Percentiles rank a stretch among this genome's conserved stretches.
phyloP scores from a whole-genome alignment of 208 protist species.

The Histomonas meleagridis region DNA sequence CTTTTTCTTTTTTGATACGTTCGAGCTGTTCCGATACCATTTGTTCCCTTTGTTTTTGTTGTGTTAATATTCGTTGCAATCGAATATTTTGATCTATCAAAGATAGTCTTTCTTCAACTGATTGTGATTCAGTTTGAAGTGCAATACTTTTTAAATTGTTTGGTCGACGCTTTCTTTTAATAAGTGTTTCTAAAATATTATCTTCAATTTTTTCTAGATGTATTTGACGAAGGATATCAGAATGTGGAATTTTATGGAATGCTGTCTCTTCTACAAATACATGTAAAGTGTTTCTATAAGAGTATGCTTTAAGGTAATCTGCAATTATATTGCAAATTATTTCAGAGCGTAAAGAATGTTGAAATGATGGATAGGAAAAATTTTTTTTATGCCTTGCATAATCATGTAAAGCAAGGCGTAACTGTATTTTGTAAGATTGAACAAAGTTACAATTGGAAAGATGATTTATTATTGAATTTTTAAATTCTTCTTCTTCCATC shows the following conservation, averaged over 20 bases:
- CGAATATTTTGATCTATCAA: neutral
- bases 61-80: neutral
- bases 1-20: neutral
- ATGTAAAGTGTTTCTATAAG: neutral
- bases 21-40: neutral
- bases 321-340: slow-evolving; percentile 22
- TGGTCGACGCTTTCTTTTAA: neutral
- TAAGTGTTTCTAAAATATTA: neutral
- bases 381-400: neutral
- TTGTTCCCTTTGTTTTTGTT: neutral
- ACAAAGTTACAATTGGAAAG: neutral
- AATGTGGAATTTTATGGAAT: neutral
- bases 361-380: slow-evolving; percentile 1
- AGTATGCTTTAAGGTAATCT: neutral
- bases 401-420: neutral
- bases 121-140: neutral
- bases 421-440: neutral
- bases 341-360: neutral
- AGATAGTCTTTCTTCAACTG: neutral
- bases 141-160: neutral
- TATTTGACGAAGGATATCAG: neutral
- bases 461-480: neutral
- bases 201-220: neutral
- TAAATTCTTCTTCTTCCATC: slow-evolving; percentile 27
- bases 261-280: slow-evolving; percentile 22